Percentiles rank a stretch among this genome's conserved stretches.
phyloP scores from a whole-genome alignment of 495 filamentous ascomycete species.

The Xylaria sp. region DNA sequence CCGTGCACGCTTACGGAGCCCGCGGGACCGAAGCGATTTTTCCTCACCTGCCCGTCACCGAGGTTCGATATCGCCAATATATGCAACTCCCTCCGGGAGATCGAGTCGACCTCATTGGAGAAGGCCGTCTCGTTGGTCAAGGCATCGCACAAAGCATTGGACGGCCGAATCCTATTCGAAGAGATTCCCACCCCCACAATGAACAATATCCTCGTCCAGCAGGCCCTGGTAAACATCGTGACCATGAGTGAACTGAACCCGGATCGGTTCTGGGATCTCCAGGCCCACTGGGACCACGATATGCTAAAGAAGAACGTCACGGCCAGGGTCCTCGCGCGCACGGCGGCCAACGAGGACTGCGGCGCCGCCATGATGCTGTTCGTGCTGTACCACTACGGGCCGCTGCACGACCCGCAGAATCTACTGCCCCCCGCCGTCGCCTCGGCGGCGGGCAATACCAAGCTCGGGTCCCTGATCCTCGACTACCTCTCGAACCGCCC shows the following conservation, averaged over 20 bases:
- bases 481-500: too few relatives aligned
- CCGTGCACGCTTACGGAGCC: not conserved
- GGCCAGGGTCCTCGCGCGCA: not conserved
- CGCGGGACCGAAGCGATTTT: not conserved
- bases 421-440: too few relatives aligned
- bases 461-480: too few relatives aligned
- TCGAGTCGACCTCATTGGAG: not conserved
- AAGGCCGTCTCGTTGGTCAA: not conserved
- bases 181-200: not conserved
- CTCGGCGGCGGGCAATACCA: too few relatives aligned
- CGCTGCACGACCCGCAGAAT: not conserved
- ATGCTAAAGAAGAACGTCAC: not conserved
- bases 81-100: not conserved
- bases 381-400: not conserved
- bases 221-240: not conserved
- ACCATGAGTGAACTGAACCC: not conserved
- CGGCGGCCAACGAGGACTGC: not conserved
- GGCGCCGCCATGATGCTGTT: not conserved
- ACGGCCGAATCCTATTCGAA: not conserved
- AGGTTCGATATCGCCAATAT: not conserved
- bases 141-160: fast-evolving
- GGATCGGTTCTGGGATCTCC: not conserved
- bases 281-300: fast-evolving
- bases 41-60: too few relatives aligned
- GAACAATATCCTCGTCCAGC: not conserved